Percentiles rank a stretch among this genome's conserved stretches.
Evolutionary conservation across 441 rosid species (phyloP).

Genomic region (Gossypium davidsonii): DNA sequence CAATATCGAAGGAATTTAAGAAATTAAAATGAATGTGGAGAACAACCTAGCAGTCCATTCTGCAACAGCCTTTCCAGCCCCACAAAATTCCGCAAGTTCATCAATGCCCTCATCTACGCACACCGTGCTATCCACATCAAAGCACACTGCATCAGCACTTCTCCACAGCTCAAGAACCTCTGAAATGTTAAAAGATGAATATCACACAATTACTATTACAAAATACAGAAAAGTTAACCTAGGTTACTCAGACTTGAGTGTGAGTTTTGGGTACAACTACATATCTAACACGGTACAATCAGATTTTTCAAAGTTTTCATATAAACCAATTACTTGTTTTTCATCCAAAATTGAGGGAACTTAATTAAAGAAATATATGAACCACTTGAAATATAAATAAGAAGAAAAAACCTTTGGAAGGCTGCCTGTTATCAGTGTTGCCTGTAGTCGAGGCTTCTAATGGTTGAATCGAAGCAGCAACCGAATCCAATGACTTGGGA

Average conservation of each 20-base stretch:
- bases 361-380: not conserved
- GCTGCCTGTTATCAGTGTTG: slow-evolving; percentile 37
- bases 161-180: slow-evolving; percentile 77
- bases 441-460: slow-evolving; percentile 32
- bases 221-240: slow-evolving; percentile 5
- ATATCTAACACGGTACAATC: not conserved
- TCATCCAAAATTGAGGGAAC: not conserved
- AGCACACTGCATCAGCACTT: slow-evolving; percentile 79
- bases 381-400: not conserved
- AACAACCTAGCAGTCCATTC: slow-evolving; percentile 97
- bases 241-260: not conserved
- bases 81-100: slow-evolving; percentile 96
- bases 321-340: not conserved
- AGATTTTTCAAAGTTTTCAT: not conserved
- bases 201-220: slow-evolving; percentile 14
- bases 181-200: slow-evolving; percentile 22
- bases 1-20: slow-evolving; percentile 14
- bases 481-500: slow-evolving; percentile 32
- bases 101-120: slow-evolving; percentile 95
- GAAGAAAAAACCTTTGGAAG: slow-evolving; percentile 54
- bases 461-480: slow-evolving; percentile 51
- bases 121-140: slow-evolving; percentile 98
- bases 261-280: not conserved
- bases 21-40: not conserved
- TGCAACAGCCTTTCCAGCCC: slow-evolving; percentile 95